phyloP scores from a whole-genome alignment of 371 early-diverging fungal species.

The Lichtheimia hyalospora region DNA sequence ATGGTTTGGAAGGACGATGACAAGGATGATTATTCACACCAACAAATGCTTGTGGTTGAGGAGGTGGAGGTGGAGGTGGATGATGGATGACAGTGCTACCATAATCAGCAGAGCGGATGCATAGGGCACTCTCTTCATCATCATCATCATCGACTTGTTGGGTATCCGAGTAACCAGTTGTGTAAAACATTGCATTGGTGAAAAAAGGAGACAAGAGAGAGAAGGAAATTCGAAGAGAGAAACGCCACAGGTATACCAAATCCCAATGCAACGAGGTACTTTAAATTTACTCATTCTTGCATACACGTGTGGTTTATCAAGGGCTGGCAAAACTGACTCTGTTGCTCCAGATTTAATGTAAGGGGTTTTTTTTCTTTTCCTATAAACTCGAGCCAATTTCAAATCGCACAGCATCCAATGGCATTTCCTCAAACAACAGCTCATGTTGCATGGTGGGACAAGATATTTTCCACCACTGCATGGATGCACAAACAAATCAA shows the following conservation, averaged over 20 bases:
- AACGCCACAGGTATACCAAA: background rate
- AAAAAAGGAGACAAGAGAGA: background rate
- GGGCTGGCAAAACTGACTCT: too few species aligned
- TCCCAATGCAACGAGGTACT: background rate
- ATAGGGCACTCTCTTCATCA: constrained; percentile 10
- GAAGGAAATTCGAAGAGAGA: background rate
- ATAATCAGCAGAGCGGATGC: background rate
- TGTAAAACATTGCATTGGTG: constrained; percentile 11
- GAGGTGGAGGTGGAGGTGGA: background rate
- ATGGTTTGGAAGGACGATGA: background rate
- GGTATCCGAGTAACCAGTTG: constrained; percentile 1
- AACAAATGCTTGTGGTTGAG: background rate
- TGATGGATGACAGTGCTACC: background rate
- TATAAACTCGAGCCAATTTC: too few species aligned
- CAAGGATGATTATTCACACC: background rate
- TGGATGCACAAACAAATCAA: too few species aligned
- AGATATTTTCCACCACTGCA: too few species aligned
- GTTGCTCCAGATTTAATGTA: too few species aligned
- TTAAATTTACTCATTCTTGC: constrained; percentile 2
- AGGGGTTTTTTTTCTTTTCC: too few species aligned
- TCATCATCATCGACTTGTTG: constrained; percentile 8
- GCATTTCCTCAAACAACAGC: too few species aligned
- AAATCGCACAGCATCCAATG: too few species aligned
- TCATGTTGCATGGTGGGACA: too few species aligned
- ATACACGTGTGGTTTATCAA: constrained; percentile 4